Base-by-base conservation (phyloP, 495 filamentous ascomycete species). In the Xylaria nigripes region DNA sequence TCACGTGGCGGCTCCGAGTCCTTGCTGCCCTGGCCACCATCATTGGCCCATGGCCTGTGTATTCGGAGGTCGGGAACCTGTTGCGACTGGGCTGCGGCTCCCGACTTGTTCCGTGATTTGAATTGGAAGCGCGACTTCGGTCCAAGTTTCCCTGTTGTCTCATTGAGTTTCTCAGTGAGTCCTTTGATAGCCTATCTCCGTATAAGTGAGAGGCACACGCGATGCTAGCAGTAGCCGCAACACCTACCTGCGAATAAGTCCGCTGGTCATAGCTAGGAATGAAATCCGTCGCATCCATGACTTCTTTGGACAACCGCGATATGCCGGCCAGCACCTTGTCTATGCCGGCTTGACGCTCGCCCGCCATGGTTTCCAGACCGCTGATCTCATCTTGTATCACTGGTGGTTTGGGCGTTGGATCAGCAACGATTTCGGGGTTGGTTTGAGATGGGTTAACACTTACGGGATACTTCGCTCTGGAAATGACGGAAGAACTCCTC, bases 401-500 rank as follows among this genome's bases (percentile, higher is more conserved):
- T 77, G 48, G 15, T 44, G 6, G 3, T 29, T 25, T n/a, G 1
- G 3, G 24, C 55, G 9, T 58, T 30, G 27, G 56, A 45, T 15
- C 10, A 16, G 19, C 32, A 45, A 23, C 8, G 6, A 23, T 4
- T 6, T 36, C 13, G 32, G 21, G 6, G 4, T 29, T 13, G 19
- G 34, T 21, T 25, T 7, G 7, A 8, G 38, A 2, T 12, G 10
- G 16, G 7, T 4, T 41, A 7, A 15, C 6, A 47, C 68, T 56
- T 75, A 89, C 87, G 76, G 13, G 80, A 82, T 56, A 85, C 82
- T 66, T 84, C 80, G 67, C 81, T 76, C 54, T 86, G 85, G 58
- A 92, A 93, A 65, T 86, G 83, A 56, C 81, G 81, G 66, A 89
- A 88, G 74, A 94, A 92, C 8, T 77, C 77, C 60, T 87, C 84